Evolutionary conservation across 345 rosid genomes (phyloP).

Genomic region (Psidium friedrichsthalianum): DNA sequence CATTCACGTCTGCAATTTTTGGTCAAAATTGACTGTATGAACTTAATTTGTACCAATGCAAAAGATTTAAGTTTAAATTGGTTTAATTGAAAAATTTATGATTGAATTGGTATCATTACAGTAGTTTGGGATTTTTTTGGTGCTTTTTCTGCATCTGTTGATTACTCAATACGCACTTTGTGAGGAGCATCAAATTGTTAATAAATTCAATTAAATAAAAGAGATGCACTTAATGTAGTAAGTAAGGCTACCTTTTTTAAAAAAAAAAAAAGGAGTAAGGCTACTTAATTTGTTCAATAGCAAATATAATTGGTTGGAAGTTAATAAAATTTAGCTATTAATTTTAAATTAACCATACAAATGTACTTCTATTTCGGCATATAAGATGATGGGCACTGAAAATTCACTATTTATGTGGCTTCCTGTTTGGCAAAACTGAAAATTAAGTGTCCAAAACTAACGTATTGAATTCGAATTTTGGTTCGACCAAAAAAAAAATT

Average conservation of each 20-base stretch:
- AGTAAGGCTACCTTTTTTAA: not conserved
- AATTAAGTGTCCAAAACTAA: not conserved
- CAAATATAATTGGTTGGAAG: not conserved
- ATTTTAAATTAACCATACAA: not conserved
- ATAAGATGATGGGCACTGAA: not conserved
- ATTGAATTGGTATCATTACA: too few species aligned
- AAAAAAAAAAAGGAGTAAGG: too few species aligned
- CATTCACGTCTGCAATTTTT: too few species aligned
- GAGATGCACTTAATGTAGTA: not conserved
- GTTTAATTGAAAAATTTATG: too few species aligned
- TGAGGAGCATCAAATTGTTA: not conserved
- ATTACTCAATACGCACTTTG: not conserved
- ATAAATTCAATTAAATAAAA: not conserved
- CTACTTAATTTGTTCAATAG: not conserved
- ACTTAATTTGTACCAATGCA: too few species aligned
- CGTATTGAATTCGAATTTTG: not conserved
- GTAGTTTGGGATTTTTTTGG: too few species aligned
- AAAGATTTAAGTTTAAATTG: too few species aligned
- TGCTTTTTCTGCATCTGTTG: too few species aligned
- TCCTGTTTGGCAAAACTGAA: not conserved
- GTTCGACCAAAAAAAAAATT: not conserved
- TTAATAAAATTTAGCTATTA: not conserved
- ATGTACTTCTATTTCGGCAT: not conserved
- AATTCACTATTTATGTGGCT: not conserved
- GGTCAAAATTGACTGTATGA: too few species aligned